A percentile compares a stretch with the other conserved stretches of the same genome.
Conservation (phyloP, 371 early-diverging fungal species). For the Mucor ambiguus region DNA sequence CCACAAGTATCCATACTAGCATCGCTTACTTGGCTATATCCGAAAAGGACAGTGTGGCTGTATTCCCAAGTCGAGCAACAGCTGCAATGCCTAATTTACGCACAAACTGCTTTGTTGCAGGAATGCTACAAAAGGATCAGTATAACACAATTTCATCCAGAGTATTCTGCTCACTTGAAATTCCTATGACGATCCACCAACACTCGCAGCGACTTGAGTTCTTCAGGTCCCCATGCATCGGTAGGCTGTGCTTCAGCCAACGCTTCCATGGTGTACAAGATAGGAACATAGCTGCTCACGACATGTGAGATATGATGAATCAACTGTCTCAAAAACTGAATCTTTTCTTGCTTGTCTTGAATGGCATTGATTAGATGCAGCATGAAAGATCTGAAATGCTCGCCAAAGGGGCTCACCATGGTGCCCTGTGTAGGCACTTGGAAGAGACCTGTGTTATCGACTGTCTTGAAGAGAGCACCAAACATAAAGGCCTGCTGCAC, state of each 20-base stretch:
- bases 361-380: conserved; percentile 18
- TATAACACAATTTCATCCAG: not conserved
- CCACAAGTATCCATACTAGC: too few relatives aligned
- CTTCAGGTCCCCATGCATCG: conserved; percentile 47
- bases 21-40: conserved; percentile 48
- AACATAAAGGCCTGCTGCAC: conserved; percentile 43
- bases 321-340: conserved; percentile 36
- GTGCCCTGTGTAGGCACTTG: conserved; percentile 45
- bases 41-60: conserved; percentile 35
- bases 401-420: conserved; percentile 51
- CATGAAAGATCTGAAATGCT: conserved; percentile 38
- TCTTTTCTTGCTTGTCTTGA: conserved; percentile 29
- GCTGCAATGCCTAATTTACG: conserved; percentile 40
- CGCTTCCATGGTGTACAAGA: conserved; percentile 45
- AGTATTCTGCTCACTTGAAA: conserved; percentile 36
- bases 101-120: conserved; percentile 37
- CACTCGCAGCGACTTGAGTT: conserved; percentile 44
- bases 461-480: conserved; percentile 37
- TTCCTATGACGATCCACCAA: conserved; percentile 48
- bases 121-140: conserved; percentile 15
- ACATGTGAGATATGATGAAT: conserved; percentile 49
- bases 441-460: conserved; percentile 40
- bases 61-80: conserved; percentile 26
- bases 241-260: conserved; percentile 29
- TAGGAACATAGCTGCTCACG: conserved; percentile 36